Evolutionary conservation across 2,329 filamentous ascomycete genomes (phyloP), one percentile per base, ranked within the genome.

Genomic region (Epichloe sibirici): DNA sequence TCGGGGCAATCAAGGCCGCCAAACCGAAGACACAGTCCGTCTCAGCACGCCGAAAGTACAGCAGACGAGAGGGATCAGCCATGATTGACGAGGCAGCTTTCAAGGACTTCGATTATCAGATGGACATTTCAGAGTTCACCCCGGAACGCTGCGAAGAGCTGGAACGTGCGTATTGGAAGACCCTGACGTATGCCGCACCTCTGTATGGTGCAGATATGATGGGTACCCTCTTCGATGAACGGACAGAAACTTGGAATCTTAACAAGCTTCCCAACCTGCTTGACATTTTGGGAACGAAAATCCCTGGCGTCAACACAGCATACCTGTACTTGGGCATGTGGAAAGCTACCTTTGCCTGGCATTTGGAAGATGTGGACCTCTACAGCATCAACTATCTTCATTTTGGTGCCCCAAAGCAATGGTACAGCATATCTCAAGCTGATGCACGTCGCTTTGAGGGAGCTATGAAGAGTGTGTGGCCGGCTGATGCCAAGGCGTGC

Each of bases 351-450:
- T 98, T 98, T 66, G 93, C 93, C 8, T 98, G 93, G 93, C 93
- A 98, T 77, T 73, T 98, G 51, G 93, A 98, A 66, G 93, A 98
- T 66, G 91, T 98, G 43, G 93, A 98, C 71, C 79, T 98, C 4
- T 98, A 98, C 81, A 97, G 90, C 67, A 98, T 98, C 77, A 98
- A 98, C 72, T 98, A 96, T 67, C 90, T 98, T 55, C 93, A 98
- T 65, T 98, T 98, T 66, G 93, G 93, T 51, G 93, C 93, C 1
- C 93, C 93, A 0, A 98, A 98, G 70, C 93, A 98, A 67, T 98
- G 93, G 93, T 98, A 98, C 71, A 96, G 90, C 69, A 97, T 98
- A 58, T 95, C 91, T 0, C 94, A 97, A 67, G 87, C 88, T 58
- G 93, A 98, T 66, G 90, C 91, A 13, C 82, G 90, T 49, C 85